phyloP scores from a whole-genome alignment of 1,139 yeast species.

The Suhomyces kunorum region DNA sequence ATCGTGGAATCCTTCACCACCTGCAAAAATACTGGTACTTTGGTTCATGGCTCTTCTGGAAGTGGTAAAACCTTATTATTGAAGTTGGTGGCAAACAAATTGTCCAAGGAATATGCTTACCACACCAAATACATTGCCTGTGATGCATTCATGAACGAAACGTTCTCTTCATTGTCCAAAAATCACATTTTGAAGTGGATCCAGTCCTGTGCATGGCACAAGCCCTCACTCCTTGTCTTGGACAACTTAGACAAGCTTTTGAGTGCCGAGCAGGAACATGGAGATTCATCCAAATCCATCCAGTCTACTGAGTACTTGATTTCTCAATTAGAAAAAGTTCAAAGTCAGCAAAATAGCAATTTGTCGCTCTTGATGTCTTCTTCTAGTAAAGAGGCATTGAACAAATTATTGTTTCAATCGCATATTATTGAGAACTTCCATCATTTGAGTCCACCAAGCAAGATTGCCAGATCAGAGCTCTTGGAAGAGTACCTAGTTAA shows the following conservation, averaged over 20 bases:
- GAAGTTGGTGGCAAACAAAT: conserved; percentile 38
- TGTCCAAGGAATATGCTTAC: conserved; percentile 40
- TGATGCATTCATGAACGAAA: conserved; percentile 61
- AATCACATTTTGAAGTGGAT: conserved; percentile 52
- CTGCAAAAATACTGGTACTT: conserved; percentile 51
- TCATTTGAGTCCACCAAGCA: conserved; percentile 69
- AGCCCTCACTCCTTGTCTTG: conserved; percentile 72
- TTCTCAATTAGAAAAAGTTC: conserved; percentile 43
- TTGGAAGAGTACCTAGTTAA: conserved; percentile 47
- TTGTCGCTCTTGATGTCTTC: conserved; percentile 60
- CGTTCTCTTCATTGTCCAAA: conserved; percentile 44
- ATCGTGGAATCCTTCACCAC: conserved; percentile 45
- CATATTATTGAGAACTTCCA: conserved; percentile 70
- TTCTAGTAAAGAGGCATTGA: conserved; percentile 64
- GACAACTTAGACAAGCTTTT: conserved; percentile 82
- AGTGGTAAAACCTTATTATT: conserved; percentile 72
- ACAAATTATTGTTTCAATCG: conserved; percentile 60
- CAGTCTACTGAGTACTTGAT: conserved; percentile 55
- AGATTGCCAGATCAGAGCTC: conserved; percentile 56
- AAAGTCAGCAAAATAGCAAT: conserved; percentile 42
- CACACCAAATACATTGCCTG: conserved; percentile 48
- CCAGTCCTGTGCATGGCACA: conserved; percentile 71
- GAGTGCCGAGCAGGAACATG: conserved; percentile 71
- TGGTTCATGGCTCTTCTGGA: conserved; percentile 75
- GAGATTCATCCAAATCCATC: conserved; percentile 58